Evolutionary conservation across 1,284 basidiomycete genomes (phyloP).

Genomic region (Bjerkandera adusta): DNA sequence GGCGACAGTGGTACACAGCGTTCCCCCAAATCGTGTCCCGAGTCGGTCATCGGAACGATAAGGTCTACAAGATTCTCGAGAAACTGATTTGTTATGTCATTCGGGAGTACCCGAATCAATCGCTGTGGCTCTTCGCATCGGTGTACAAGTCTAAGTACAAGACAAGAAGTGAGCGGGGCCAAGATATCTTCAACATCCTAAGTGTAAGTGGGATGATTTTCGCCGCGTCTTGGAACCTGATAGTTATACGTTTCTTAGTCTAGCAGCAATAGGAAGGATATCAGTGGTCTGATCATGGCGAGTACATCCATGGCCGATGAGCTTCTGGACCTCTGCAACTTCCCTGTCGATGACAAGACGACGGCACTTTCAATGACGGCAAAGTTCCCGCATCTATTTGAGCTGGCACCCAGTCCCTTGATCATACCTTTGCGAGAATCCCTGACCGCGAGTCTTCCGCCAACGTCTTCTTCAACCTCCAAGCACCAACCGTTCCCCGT

Average conservation of each 20-base stretch:
- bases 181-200: constrained; percentile 63
- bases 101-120: constrained; percentile 85
- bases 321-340: constrained; percentile 67
- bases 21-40: constrained; percentile 98
- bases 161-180: constrained; percentile 63
- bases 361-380: constrained; percentile 57
- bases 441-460: constrained; percentile 85
- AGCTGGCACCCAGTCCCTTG: constrained; percentile 61
- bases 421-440: constrained; percentile 94
- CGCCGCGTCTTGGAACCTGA: not conserved
- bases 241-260: constrained; percentile 20
- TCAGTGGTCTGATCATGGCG: constrained; percentile 54
- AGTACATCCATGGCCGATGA: constrained; percentile 65
- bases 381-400: constrained; percentile 62
- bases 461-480: constrained; percentile 61
- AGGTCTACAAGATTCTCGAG: constrained; percentile 66
- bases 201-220: constrained; percentile 41
- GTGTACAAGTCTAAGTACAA: constrained; percentile 83
- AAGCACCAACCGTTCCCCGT: constrained; percentile 83
- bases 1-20: constrained; percentile 86
- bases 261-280: constrained; percentile 31
- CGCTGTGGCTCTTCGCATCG: constrained; percentile 91
- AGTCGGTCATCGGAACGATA: constrained; percentile 78
- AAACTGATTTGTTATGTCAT: constrained; percentile 78
- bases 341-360: constrained; percentile 42